Evolutionary conservation across 2,329 filamentous ascomycete genomes (phyloP).

Genomic region (Claviceps monticola): DNA sequence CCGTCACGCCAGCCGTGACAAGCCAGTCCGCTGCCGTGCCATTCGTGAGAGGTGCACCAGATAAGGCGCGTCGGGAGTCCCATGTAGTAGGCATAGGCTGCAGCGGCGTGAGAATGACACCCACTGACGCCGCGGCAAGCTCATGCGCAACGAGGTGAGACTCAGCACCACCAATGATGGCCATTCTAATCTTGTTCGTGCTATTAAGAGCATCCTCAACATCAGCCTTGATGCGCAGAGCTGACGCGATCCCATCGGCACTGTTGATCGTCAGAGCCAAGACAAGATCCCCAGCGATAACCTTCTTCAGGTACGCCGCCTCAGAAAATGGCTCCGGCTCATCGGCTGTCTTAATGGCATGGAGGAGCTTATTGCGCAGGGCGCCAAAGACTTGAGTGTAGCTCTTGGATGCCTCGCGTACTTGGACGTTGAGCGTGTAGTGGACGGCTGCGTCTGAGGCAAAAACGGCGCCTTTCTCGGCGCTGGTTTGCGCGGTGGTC

Average conservation of each 20-base stretch:
- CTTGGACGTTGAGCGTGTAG: slow-evolving; percentile 37
- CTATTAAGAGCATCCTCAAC: slow-evolving; percentile 31
- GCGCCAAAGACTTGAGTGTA: slow-evolving; percentile 39
- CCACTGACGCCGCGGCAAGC: slow-evolving; percentile 40
- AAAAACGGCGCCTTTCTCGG: slow-evolving; percentile 38
- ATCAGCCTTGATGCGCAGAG: slow-evolving; percentile 43
- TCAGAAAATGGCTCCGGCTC: slow-evolving; percentile 31
- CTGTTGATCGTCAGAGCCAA: slow-evolving; percentile 47
- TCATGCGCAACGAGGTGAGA: slow-evolving; percentile 44
- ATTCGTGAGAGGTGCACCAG: slow-evolving; percentile 52
- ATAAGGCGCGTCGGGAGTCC: slow-evolving; percentile 48
- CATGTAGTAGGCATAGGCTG: slow-evolving; percentile 40
- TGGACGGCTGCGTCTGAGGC: slow-evolving; percentile 40
- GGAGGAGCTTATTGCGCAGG: slow-evolving; percentile 39
- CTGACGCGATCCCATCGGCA: slow-evolving; percentile 46
- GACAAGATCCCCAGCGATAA: slow-evolving; percentile 38
- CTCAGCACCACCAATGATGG: slow-evolving; percentile 50
- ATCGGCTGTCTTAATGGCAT: slow-evolving; percentile 26
- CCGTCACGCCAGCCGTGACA: slow-evolving; percentile 41
- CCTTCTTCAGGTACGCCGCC: slow-evolving; percentile 35
- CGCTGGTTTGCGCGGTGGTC: slow-evolving; percentile 31
- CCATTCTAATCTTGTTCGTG: slow-evolving; percentile 30
- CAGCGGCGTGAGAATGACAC: slow-evolving; percentile 46
- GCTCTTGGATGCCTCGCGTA: slow-evolving; percentile 27
- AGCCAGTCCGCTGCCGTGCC: slow-evolving; percentile 47